Evolutionary conservation across 805 yeast genomes (phyloP), one percentile per base, ranked within the genome.

Genomic region (Danielia oregonensis): DNA sequence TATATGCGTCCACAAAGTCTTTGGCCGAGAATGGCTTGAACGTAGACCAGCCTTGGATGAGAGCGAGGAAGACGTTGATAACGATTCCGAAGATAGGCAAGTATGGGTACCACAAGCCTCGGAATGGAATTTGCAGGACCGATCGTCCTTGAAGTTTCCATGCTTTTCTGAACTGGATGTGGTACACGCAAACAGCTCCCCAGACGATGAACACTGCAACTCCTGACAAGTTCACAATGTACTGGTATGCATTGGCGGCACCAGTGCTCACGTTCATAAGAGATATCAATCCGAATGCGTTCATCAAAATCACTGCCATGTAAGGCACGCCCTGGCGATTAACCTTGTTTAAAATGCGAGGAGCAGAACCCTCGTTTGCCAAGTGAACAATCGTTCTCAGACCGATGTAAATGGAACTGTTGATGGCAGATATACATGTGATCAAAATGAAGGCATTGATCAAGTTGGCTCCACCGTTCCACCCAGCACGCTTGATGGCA

Each of bases 171-270:
- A 80, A 78, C 28, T 84, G 59, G 12, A 79, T 38, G 42, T 81
- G 85, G 24, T 73, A 68, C 32, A 70, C 61, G 14, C 78, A 69
- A 17, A 79, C 74, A 9, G 70, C 59, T 6, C 79, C 81, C 87
- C 86, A 80, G 3, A 79, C 85, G 31, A 80, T 65, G 38, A 80
- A 81, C 3, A 79, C 77, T 2, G 82, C 76, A 15, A 81, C 82
- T 39, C 86, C 86, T 3, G 82, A 69, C 28, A 80, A 57, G 48
- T 75, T 77, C 30, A 78, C 78, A 46, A 79, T 77, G 51, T 79
- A 80, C 22, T 46, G 52, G 57, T 78, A 80, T 2, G 85, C 85
- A 24, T 62, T 52, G 2, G 80, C 70, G 1, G 84, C 78, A 35
- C 84, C 82, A 5, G 79, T 66, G 29, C 71, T 64, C 30, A 78